Conservation (phyloP, 2,329 filamentous ascomycete genomes). For the Clathrospora elynae region DNA sequence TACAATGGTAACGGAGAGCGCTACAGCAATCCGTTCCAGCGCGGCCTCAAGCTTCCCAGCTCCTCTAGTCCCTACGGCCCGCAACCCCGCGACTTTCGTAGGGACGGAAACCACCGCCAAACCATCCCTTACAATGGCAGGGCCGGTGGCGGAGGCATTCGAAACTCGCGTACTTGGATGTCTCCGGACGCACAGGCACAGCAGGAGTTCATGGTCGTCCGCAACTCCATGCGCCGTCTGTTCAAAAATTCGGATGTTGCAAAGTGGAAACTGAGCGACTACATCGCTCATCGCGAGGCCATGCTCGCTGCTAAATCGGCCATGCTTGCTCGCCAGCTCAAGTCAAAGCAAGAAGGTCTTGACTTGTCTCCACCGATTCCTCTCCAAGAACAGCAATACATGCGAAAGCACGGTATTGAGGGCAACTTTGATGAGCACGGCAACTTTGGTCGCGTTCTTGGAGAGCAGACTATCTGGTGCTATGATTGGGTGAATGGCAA, state of each 20-base stretch:
- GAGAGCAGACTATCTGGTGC: conserved; percentile 50
- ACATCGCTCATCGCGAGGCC: conserved; percentile 39
- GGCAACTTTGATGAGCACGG: conserved; percentile 32
- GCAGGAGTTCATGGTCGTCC: conserved; percentile 39
- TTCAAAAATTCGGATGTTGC: conserved; percentile 43
- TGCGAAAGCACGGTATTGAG: conserved; percentile 22
- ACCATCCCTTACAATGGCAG: conserved; percentile 6
- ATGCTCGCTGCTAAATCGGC: conserved; percentile 26
- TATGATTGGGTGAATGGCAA: conserved; percentile 39
- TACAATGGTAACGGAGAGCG: conserved; percentile 2
- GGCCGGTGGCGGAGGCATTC: conserved; percentile 12
- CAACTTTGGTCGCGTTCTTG: conserved; percentile 43
- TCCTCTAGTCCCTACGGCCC: not conserved
- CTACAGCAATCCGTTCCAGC: conserved; percentile 15
- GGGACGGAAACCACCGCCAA: conserved; percentile 3
- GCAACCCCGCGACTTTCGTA: conserved; percentile 3
- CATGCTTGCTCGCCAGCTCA: conserved; percentile 19
- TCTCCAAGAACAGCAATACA: conserved; percentile 14
- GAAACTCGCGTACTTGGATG: conserved; percentile 32
- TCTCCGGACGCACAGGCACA: conserved; percentile 32
- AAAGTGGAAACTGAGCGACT: conserved; percentile 41
- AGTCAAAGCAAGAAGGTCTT: conserved; percentile 19
- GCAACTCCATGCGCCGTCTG: conserved; percentile 43
- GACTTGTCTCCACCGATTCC: conserved; percentile 10
- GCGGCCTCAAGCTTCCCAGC: conserved; percentile 3